These are phyloP conservation scores for Dunaliella primolecta DNA, from an alignment of 139 green algal genomes.

Conservation along the genomic window DNA sequence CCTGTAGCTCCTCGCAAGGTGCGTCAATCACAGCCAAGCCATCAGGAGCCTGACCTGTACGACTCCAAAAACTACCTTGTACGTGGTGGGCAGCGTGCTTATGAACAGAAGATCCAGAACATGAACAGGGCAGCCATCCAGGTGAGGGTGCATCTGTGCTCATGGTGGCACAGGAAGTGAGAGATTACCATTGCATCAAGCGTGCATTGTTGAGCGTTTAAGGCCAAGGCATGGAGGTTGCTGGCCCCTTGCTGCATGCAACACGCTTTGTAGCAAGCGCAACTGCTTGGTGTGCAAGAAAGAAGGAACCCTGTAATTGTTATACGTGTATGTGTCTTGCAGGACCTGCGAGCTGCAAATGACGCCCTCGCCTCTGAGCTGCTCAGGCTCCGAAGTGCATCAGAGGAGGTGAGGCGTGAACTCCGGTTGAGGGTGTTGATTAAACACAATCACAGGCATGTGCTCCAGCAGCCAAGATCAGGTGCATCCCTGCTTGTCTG, in stretches of 20 bases:
- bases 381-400: neutral
- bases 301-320: too few species aligned
- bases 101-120: constrained; percentile 7
- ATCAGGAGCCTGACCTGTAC: neutral
- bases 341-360: constrained; percentile 23
- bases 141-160: constrained; percentile 5
- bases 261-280: too few species aligned
- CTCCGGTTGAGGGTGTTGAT: too few species aligned
- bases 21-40: neutral
- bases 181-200: too few species aligned
- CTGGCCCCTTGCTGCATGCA: too few species aligned
- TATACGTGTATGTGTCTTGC: too few species aligned
- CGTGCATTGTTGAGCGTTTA: neutral
- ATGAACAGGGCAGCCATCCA: constrained; percentile 15
- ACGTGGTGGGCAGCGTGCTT: neutral
- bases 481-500: too few species aligned
- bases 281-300: too few species aligned
- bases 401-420: constrained; percentile 8
- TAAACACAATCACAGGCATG: too few species aligned
- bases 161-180: too few species aligned
- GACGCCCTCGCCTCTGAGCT: constrained; percentile 19
- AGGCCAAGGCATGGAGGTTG: too few species aligned
- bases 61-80: constrained; percentile 8
- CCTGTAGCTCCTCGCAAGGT: constrained; percentile 1
- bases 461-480: too few species aligned